phyloP scores from a whole-genome alignment of 441 rosid genomes.

The Gossypium schwendimanii region DNA sequence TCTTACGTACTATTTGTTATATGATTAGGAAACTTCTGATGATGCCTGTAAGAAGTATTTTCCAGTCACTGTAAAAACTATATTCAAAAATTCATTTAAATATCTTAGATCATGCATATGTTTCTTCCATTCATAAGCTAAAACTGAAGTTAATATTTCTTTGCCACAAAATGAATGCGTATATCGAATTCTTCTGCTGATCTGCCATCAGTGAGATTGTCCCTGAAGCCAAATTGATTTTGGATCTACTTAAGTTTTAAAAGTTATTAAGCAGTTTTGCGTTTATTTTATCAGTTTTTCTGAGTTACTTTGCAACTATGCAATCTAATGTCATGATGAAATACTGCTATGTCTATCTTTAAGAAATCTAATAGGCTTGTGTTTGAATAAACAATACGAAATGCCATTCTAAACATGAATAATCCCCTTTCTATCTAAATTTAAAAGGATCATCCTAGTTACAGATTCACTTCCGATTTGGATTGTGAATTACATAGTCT shows the following conservation, averaged over 20 bases:
- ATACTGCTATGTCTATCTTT: neutral
- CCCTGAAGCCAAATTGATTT: neutral
- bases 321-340: neutral
- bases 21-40: neutral
- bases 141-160: neutral
- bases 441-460: neutral
- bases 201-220: neutral
- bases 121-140: neutral
- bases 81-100: neutral
- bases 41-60: neutral
- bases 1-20: neutral
- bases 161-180: neutral
- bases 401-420: neutral
- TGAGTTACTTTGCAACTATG: neutral
- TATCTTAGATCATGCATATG: neutral
- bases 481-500: neutral
- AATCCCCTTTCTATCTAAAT: neutral
- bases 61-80: neutral
- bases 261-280: neutral
- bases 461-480: neutral
- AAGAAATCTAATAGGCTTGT: neutral
- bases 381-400: neutral
- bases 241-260: neutral
- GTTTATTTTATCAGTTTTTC: neutral
- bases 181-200: neutral